Conservation (phyloP, 345 rosid species). For the Heritiera littoralis region DNA sequence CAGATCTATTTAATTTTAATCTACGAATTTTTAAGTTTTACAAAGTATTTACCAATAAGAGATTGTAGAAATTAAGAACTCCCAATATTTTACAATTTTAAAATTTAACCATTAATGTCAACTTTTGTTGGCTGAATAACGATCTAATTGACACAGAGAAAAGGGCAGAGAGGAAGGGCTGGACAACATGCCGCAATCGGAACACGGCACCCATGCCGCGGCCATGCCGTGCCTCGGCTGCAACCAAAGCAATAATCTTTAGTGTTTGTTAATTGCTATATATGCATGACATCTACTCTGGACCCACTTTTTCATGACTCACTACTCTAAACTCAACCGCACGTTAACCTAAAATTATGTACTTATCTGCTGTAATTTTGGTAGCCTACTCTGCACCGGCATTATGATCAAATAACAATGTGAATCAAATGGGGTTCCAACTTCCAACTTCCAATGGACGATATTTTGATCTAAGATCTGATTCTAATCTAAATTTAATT, state of each 20-base stretch:
- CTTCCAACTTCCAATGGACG: too few species aligned
- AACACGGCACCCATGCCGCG: too few species aligned
- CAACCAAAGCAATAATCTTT: background rate
- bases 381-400: background rate
- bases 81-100: too few species aligned
- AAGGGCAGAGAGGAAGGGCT: background rate
- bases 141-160: background rate
- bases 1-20: too few species aligned
- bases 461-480: background rate
- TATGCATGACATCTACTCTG: background rate
- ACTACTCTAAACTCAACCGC: background rate
- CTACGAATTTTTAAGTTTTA: too few species aligned
- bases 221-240: background rate
- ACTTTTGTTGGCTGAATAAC: too few species aligned
- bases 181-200: background rate
- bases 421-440: background rate
- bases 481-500: too few species aligned
- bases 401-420: background rate
- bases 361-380: background rate
- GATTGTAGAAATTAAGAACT: too few species aligned
- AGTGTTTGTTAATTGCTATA: background rate
- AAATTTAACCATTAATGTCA: too few species aligned
- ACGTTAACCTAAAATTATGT: background rate
- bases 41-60: too few species aligned
- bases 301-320: background rate